Evolutionary conservation across 345 rosid genomes (phyloP), one percentile per base, ranked within the genome.

Genomic region (Bruguiera parviflora): DNA sequence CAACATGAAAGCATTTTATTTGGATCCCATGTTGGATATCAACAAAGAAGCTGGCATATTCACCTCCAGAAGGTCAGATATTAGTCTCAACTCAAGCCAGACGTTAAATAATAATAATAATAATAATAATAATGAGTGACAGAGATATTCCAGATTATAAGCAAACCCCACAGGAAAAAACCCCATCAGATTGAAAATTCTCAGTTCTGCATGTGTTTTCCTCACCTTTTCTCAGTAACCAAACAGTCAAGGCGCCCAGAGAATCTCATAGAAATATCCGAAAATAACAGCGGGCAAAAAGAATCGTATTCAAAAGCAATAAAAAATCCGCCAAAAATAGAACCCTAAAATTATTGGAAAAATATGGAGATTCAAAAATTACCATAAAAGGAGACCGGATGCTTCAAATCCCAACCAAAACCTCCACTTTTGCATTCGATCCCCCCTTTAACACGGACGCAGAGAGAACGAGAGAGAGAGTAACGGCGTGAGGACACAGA

Each of bases 371-470:
- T 61, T 25, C 69, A 59, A 21, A 43, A 65, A 61, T 82, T 76
- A 85, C 88, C 86, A 43, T 63, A 56, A 65, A 78, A 63, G 65
- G 72, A 71, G 69, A 66, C 72, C 58, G 4, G 49, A 43, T 18
- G 49, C 73, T 75, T 51, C 56, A 81, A 39, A 69, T 53, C 79
- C 84, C 73, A 78, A 70, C 78, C 66, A 70, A 72, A 77, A 71
- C 72, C 68, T 69, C 76, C 77, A 72, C 80, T 64, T 53, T 32
- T 51, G 69, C 60, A 67, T 71, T 61, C 66, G 81, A 77, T 80
- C 77, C 84, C 81, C 77, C 56, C 19, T 61, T 69, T 20, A 32
- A 53, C 53, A 63, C 66, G 74, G 60, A 65, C 77, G 72, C 58
- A 32, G 60, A 43, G 57, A 77, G 65, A 32, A 65, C 63, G 21